Evolutionary conservation across 164 flowering plant genomes (phyloP).

Genomic region (Taxillus chinensis): DNA sequence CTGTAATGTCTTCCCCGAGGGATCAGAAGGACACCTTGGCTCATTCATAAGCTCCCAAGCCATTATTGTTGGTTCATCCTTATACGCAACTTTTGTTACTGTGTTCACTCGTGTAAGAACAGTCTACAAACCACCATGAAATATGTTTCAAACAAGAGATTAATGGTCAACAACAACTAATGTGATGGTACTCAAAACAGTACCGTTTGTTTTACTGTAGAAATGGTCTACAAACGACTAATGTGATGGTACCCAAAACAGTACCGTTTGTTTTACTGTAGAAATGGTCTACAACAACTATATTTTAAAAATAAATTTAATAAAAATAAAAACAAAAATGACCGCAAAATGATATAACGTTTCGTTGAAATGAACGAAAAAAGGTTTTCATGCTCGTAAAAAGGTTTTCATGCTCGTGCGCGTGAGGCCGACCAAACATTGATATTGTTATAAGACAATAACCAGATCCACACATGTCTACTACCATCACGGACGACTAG

Average conservation of each 20-base stretch:
- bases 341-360: too few species aligned
- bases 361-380: neutral
- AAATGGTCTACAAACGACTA: too few species aligned
- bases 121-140: constrained; percentile 19
- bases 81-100: constrained; percentile 56
- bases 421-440: too few species aligned
- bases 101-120: constrained; percentile 59
- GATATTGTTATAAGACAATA: too few species aligned
- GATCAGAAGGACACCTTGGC: constrained; percentile 58
- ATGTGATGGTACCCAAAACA: too few species aligned
- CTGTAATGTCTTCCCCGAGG: constrained; percentile 51
- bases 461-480: too few species aligned
- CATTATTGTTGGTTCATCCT: constrained; percentile 78
- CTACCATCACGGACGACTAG: too few species aligned
- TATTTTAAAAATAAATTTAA: neutral
- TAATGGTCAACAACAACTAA: too few species aligned
- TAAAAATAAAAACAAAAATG: neutral
- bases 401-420: neutral
- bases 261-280: too few species aligned
- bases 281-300: too few species aligned
- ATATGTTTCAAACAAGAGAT: neutral
- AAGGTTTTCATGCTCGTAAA: neutral
- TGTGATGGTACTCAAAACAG: too few species aligned
- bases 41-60: constrained; percentile 97
- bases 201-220: too few species aligned